These are phyloP conservation scores for Cyclotella distinguenda DNA, from an alignment of 108 stramenopile species.

Conservation along the genomic window DNA sequence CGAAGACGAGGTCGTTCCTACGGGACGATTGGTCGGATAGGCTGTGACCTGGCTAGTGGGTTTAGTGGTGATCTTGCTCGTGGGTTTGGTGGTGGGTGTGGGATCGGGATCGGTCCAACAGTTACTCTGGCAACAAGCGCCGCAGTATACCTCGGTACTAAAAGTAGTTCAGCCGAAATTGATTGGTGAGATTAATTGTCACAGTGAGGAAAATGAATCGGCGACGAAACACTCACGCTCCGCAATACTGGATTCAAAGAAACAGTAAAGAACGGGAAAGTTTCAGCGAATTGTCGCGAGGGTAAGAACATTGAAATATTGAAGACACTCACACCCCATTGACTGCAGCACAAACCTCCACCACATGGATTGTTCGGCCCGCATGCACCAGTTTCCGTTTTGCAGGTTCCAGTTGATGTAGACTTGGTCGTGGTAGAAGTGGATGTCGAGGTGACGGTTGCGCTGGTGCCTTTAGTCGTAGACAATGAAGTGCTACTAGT, in stretches of 20 bases:
- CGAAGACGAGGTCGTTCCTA: background rate
- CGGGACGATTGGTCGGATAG: background rate
- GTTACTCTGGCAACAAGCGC: slow-evolving; percentile 22
- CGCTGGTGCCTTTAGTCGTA: background rate
- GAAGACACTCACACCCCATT: slow-evolving; percentile 12
- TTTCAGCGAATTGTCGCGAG: background rate
- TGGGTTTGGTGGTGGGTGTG: background rate
- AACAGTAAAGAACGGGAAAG: background rate
- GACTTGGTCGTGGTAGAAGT: slow-evolving; percentile 11
- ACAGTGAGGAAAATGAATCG: background rate
- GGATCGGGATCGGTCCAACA: slow-evolving; percentile 1
- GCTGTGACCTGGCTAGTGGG: background rate
- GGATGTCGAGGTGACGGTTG: slow-evolving; percentile 3
- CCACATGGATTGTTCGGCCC: slow-evolving; percentile 21
- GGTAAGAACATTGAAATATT: background rate
- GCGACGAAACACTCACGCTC: slow-evolving; percentile 2
- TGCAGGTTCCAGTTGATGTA: slow-evolving; percentile 2
- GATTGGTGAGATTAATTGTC: background rate
- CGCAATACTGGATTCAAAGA: slow-evolving; percentile 1
- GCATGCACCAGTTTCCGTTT: slow-evolving; percentile 14
- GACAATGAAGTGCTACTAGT: slow-evolving; percentile 6
- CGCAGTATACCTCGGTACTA: slow-evolving; percentile 16
- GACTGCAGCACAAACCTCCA: slow-evolving; percentile 15
- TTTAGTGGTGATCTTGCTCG: background rate
- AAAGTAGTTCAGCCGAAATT: background rate